Evolutionary conservation across 306 rosid genomes (phyloP), one percentile per base, ranked within the genome.

Genomic region (Casuarina glauca): DNA sequence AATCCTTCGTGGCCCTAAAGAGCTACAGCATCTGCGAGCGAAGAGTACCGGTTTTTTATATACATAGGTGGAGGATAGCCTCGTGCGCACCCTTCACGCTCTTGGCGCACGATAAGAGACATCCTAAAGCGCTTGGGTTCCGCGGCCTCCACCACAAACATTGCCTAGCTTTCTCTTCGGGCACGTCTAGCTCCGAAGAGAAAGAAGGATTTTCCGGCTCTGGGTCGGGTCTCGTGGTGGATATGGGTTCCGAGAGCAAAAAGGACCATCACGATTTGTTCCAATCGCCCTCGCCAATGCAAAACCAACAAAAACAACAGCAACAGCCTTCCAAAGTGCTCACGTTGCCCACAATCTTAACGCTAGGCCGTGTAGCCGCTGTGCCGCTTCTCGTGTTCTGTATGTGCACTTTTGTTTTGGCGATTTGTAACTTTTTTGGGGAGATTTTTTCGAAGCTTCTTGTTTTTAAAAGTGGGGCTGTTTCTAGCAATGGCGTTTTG

Each of bases 341-440:
- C 39, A 96, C 99, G 0, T 54, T 96, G 80, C 99, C 99, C 4
- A 96, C 99, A 61, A 83, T 93, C 60, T 80, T 96, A 43, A 96
- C 99, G 17, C 94, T 96, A 1, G 97, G 87, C 70, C 99, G 98
- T 35, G 99, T 96, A 55, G 99, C 96, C 4, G 89, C 98, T 5
- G 98, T 96, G 3, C 99, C 98, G 6, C 81, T 96, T 74, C 88
- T 96, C 35, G 85, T 96, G 60, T 73, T 85, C 42, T 87, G 99
- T 96, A 80, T 16, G 94, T 85, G 71, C 35, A 16, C 20, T 8
- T 76, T 9, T 46, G 10, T 48, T 79, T 2, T 61, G 12, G 26
- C 15, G 74, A 61, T 26, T 26, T 0, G 41, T 39, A 52, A 4
- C 11, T 3, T 19, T 53, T 46, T 26, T 26, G 32, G 63, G 45